Percentiles rank a stretch among this genome's conserved stretches.
These are phyloP conservation scores for Scleroderma citrinum DNA, from an alignment of 768 basidiomycete species.

Conservation along the genomic window DNA sequence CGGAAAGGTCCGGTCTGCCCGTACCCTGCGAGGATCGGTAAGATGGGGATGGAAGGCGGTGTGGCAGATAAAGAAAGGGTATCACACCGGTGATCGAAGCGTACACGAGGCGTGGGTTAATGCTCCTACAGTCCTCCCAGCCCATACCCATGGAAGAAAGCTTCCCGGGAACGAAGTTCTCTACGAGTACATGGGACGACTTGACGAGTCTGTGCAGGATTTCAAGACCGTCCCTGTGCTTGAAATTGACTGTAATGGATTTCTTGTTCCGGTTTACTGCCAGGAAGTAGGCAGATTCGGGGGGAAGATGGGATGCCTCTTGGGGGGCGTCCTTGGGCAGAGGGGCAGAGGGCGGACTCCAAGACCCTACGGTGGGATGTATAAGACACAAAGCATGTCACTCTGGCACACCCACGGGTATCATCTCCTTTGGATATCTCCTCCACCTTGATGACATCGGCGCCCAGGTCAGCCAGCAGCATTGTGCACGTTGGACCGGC, in stretches of 20 bases:
- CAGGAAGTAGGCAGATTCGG: conserved; percentile 92
- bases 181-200: conserved; percentile 79
- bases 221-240: conserved; percentile 66
- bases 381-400: conserved; percentile 7
- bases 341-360: conserved; percentile 60
- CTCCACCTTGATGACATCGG: conserved; percentile 92
- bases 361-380: conserved; percentile 42
- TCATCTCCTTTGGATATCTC: conserved; percentile 80
- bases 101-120: conserved; percentile 82
- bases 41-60: neutral
- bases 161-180: conserved; percentile 86
- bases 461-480: conserved; percentile 88
- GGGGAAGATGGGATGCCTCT: conserved; percentile 60
- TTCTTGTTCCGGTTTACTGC: conserved; percentile 85
- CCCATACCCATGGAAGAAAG: conserved; percentile 80
- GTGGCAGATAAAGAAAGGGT: neutral
- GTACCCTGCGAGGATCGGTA: conserved; percentile 43
- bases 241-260: conserved; percentile 87
- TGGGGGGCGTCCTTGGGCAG: conserved; percentile 41
- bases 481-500: conserved; percentile 92
- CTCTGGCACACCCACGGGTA: conserved; percentile 51
- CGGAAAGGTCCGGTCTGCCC: conserved; percentile 89
- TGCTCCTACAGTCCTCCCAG: conserved; percentile 69
- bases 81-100: conserved; percentile 78
- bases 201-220: conserved; percentile 67